Conservation (phyloP, 2,329 filamentous ascomycete genomes). For the Monilinia fructigena region DNA sequence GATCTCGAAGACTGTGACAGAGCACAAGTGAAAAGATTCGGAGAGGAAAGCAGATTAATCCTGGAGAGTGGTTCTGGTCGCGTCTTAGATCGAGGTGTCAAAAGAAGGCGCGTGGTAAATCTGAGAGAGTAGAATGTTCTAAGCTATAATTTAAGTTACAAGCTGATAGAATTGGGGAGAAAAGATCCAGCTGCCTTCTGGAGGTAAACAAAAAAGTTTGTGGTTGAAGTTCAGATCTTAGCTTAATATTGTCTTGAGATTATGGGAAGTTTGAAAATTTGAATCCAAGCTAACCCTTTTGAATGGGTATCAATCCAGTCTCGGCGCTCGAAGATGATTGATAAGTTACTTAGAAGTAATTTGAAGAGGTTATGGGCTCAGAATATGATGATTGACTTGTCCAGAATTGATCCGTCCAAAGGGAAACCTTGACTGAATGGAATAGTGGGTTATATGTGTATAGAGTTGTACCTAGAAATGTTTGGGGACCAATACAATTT, state of each 20-base stretch:
- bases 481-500: neutral
- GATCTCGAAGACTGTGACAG: neutral
- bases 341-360: neutral
- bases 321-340: neutral
- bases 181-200: neutral
- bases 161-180: neutral
- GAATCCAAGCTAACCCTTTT: constrained; percentile 3
- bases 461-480: neutral
- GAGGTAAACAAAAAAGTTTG: neutral
- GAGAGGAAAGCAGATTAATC: neutral
- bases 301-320: neutral
- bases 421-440: neutral
- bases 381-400: neutral
- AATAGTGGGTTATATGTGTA: neutral
- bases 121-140: neutral
- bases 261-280: constrained; percentile 2
- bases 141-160: neutral
- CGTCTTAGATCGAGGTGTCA: neutral
- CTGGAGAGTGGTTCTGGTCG: too few species aligned
- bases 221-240: neutral
- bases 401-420: neutral
- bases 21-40: neutral
- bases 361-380: too few species aligned
- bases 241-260: neutral
- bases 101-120: neutral